Conservation (phyloP, 495 filamentous ascomycete genomes). For the Terfezia claveryi region DNA sequence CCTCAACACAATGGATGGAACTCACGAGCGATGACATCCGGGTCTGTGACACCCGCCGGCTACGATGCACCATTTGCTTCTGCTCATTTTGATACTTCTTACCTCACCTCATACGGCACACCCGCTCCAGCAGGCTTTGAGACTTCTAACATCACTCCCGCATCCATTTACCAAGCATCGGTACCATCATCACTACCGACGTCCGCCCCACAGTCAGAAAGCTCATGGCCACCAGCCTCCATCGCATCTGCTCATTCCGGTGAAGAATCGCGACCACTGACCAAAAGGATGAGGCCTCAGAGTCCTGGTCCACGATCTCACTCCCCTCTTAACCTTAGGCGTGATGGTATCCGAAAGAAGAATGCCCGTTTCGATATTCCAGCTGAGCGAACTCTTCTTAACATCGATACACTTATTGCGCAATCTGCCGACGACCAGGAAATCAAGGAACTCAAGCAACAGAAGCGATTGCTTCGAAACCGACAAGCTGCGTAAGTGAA, state of each 20-base stretch:
- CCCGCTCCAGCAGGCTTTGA: not conserved
- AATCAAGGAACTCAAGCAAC: conserved; percentile 95
- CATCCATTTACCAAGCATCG: conserved; percentile 25
- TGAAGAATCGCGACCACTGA: conserved; percentile 36
- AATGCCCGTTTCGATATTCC: conserved; percentile 98
- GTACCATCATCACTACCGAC: conserved; percentile 22
- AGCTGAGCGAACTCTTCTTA: conserved; percentile 71
- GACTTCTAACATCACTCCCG: conserved; percentile 18
- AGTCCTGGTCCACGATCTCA: conserved; percentile 59
- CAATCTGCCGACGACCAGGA: conserved; percentile 77
- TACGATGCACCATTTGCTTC: conserved; percentile 20
- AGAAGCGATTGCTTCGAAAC: conserved; percentile 87
- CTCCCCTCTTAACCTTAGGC: conserved; percentile 50
- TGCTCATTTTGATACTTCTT: conserved; percentile 19
- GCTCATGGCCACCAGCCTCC: conserved; percentile 40
- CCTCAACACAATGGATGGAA: conserved; percentile 24
- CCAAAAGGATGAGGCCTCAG: conserved; percentile 44
- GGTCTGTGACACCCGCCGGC: conserved; percentile 24
- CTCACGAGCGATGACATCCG: conserved; percentile 20
- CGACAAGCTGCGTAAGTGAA: conserved; percentile 77
- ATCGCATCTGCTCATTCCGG: conserved; percentile 23
- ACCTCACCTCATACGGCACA: conserved; percentile 15
- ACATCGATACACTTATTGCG: conserved; percentile 84
- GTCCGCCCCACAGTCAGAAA: conserved; percentile 26
- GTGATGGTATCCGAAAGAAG: conserved; percentile 97